These are phyloP conservation scores for Russula sp. DNA, from an alignment of 768 basidiomycete species.

Conservation along the genomic window DNA sequence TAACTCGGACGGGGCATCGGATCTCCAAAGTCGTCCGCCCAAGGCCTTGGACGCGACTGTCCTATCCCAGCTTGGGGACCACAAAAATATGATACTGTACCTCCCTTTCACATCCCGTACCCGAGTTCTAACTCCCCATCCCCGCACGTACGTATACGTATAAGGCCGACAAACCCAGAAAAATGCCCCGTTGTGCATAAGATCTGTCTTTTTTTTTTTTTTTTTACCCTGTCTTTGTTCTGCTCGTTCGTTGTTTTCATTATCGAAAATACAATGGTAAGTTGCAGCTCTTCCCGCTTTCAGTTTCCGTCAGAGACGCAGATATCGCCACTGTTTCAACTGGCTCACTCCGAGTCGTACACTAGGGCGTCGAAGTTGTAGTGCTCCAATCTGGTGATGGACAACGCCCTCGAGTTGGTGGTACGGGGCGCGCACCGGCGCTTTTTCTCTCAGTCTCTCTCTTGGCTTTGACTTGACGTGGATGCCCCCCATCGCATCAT, in stretches of 20 bases:
- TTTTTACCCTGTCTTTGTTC: not conserved
- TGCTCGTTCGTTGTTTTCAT: no score
- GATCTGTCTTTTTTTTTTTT: not conserved
- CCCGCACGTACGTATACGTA: no score
- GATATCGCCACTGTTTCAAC: no score
- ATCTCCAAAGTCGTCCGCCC: constrained; percentile 6
- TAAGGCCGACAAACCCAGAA: no score
- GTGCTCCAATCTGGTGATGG: constrained; percentile 58
- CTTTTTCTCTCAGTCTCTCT: constrained; percentile 37
- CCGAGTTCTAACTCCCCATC: no score
- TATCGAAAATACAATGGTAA: no score
- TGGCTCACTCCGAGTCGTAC: not conserved
- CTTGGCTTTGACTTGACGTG: not conserved
- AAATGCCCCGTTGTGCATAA: not conserved
- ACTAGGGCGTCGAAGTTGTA: constrained; percentile 69
- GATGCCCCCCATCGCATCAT: constrained; percentile 9
- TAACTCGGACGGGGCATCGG: not conserved
- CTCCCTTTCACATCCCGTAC: no score
- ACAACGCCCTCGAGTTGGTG: constrained; percentile 34
- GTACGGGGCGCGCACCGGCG: no score
- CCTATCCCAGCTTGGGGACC: no score
- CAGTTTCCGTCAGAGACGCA: no score
- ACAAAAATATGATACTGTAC: no score
- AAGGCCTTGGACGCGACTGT: not conserved
- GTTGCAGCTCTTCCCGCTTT: no score